These are phyloP conservation scores for Malassezia sympodialis DNA, from an alignment of 1,284 basidiomycete genomes.

Conservation along the genomic window DNA sequence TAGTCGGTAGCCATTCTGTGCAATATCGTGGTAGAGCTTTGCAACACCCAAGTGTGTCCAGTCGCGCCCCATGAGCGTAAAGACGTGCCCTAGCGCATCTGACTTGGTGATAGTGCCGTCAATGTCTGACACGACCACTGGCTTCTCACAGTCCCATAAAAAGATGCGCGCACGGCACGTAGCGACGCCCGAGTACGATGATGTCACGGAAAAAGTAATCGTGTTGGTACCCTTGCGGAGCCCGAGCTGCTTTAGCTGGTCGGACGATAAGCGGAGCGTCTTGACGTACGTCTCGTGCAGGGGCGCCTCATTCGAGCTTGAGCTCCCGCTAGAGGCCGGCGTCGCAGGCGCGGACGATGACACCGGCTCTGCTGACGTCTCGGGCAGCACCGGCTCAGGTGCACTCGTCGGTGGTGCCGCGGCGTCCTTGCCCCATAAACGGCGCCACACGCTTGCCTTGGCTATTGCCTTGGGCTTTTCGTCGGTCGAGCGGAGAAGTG, in stretches of 20 bases:
- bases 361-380: background rate
- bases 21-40: constrained; percentile 93
- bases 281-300: constrained; percentile 68
- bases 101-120: constrained; percentile 95
- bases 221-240: constrained; percentile 81
- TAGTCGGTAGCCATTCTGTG: constrained; percentile 90
- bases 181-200: constrained; percentile 71
- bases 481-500: constrained; percentile 46
- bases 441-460: constrained; percentile 29
- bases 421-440: constrained; percentile 31
- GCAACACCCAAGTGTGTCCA: constrained; percentile 98
- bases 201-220: constrained; percentile 78
- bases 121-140: constrained; percentile 90
- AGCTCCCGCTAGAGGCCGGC: background rate
- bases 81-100: constrained; percentile 91
- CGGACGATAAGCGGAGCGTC: constrained; percentile 74
- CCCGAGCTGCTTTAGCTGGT: constrained; percentile 62
- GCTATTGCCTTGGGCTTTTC: constrained; percentile 20
- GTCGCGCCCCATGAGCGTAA: constrained; percentile 97
- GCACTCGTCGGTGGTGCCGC: background rate
- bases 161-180: constrained; percentile 82
- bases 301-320: background rate
- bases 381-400: background rate
- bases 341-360: background rate
- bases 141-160: constrained; percentile 82